Evolutionary conservation across 164 flowering plant genomes (phyloP).

Genomic region (Dillenia turbinata): DNA sequence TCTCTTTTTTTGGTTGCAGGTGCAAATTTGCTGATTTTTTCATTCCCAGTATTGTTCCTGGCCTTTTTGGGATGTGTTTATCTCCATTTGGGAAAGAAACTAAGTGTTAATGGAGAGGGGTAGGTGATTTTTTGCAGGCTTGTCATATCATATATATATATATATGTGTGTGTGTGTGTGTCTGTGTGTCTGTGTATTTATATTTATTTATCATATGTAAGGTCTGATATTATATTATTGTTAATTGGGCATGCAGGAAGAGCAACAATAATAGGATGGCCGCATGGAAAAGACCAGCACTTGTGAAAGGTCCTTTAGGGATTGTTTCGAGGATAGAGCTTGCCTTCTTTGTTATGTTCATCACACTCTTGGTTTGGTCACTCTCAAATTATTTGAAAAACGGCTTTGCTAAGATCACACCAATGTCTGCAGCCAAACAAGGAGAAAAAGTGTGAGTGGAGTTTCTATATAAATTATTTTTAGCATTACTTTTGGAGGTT

Average conservation of each 20-base stretch:
- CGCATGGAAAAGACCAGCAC: slow-evolving; percentile 40
- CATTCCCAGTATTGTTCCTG: slow-evolving; percentile 50
- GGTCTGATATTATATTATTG: neutral
- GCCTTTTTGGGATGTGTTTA: slow-evolving; percentile 56
- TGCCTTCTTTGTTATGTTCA: slow-evolving; percentile 52
- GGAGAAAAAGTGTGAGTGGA: slow-evolving; percentile 37
- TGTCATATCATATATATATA: no score
- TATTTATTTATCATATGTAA: neutral
- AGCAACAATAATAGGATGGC: slow-evolving; percentile 4
- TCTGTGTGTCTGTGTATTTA: no score
- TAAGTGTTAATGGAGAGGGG: slow-evolving; percentile 17
- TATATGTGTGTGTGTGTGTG: no score
- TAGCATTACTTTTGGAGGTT: no score
- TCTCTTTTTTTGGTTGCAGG: slow-evolving; percentile 20
- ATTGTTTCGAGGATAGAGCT: slow-evolving; percentile 56
- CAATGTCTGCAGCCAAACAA: slow-evolving; percentile 9
- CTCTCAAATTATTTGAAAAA: slow-evolving; percentile 32
- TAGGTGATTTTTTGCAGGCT: slow-evolving; percentile 3
- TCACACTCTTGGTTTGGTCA: slow-evolving; percentile 67
- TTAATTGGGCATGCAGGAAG: slow-evolving; percentile 1
- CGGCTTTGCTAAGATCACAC: slow-evolving; percentile 29
- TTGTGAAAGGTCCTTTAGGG: slow-evolving; percentile 77
- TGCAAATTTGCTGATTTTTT: slow-evolving; percentile 33
- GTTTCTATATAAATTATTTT: no score
- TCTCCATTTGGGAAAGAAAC: slow-evolving; percentile 51